A percentile compares a stretch with the other conserved stretches of the same genome.
phyloP scores from a whole-genome alignment of 2,329 filamentous ascomycete genomes.

The Ascochyta lentis region DNA sequence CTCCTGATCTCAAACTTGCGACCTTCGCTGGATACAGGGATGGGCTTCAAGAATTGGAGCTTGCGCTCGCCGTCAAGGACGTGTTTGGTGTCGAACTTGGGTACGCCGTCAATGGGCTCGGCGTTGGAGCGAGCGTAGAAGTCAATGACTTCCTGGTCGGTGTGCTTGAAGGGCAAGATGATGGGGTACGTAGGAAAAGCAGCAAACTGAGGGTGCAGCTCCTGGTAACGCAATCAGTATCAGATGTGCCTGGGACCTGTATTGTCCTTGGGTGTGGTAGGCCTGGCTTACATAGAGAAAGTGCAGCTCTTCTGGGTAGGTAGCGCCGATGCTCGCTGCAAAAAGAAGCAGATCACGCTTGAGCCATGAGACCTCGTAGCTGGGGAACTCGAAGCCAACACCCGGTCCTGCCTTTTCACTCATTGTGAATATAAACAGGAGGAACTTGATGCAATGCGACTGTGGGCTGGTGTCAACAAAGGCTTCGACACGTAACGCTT shows the following conservation, averaged over 20 bases:
- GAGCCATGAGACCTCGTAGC: conserved; percentile 78
- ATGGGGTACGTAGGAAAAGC: conserved; percentile 90
- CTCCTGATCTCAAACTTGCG: conserved; percentile 76
- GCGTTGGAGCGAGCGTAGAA: conserved; percentile 77
- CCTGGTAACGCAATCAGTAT: conserved; percentile 57
- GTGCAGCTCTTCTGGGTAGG: conserved; percentile 80
- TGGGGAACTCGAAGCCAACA: conserved; percentile 80
- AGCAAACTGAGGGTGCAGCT: conserved; percentile 84
- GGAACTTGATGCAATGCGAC: neutral
- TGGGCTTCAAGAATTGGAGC: conserved; percentile 76
- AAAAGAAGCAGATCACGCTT: conserved; percentile 91
- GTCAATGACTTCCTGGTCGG: conserved; percentile 77
- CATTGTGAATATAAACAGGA: conserved; percentile 29
- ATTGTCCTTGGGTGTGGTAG: neutral
- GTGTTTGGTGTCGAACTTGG: conserved; percentile 74
- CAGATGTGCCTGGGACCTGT: neutral
- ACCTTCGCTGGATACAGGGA: conserved; percentile 75
- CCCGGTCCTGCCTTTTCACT: conserved; percentile 54
- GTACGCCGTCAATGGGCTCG: conserved; percentile 74
- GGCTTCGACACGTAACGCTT: conserved; percentile 2
- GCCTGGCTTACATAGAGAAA: conserved; percentile 78
- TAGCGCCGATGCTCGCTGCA: conserved; percentile 85
- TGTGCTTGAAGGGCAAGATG: conserved; percentile 83
- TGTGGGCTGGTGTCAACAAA: neutral
- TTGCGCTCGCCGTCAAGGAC: conserved; percentile 85